Evolutionary conservation across 202 grass and related monocot genomes (phyloP).

Genomic region (Setaria italica): DNA sequence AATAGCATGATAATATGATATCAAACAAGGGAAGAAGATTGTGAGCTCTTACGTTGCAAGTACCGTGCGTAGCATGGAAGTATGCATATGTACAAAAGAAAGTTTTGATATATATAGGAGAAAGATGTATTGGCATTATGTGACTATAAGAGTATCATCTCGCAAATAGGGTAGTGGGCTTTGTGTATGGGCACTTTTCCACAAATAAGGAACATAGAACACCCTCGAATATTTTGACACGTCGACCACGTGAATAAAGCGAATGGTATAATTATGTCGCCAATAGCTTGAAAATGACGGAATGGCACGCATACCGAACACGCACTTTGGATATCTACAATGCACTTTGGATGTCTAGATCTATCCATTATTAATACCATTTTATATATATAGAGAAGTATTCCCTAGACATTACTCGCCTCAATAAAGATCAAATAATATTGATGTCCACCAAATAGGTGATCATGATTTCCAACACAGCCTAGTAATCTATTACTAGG

Average conservation of each 20-base stretch:
- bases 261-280: background rate
- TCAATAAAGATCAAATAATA: background rate
- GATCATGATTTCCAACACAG: slow-evolving; percentile 2
- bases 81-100: background rate
- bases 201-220: background rate
- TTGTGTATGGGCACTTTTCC: background rate
- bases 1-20: background rate
- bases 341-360: background rate
- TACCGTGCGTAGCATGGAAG: background rate
- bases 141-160: background rate
- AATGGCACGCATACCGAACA: background rate
- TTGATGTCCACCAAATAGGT: background rate
- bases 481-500: background rate
- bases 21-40: background rate
- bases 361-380: background rate
- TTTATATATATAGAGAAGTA: background rate
- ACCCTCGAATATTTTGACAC: background rate
- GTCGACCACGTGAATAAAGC: background rate
- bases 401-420: background rate
- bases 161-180: slow-evolving; percentile 1
- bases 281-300: slow-evolving; percentile 11
- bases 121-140: background rate
- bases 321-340: background rate
- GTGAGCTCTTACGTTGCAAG: background rate
- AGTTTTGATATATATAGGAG: slow-evolving; percentile 9